Evolutionary conservation across 1,284 basidiomycete genomes (phyloP), one percentile per base, ranked within the genome.

Genomic region (Leccinum subrobustum): DNA sequence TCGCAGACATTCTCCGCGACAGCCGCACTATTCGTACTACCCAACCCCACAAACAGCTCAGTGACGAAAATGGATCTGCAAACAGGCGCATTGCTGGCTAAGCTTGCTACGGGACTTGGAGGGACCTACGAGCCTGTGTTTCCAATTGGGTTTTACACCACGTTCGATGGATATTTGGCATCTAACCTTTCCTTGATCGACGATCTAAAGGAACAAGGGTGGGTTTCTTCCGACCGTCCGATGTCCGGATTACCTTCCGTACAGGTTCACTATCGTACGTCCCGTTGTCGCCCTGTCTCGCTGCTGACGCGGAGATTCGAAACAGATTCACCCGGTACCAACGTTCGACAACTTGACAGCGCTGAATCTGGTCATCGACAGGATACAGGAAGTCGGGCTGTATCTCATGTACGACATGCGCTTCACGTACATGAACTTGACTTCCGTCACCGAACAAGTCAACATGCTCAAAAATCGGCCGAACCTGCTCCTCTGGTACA

Each of bases 341-440:
- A 73, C 81, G 0, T 91, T 84, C 62, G 78, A 79, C 16, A 86
- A 89, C 65, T 59, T 83, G 50, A 86, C 85, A 0, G 78, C 78
- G 0, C 73, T 91, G 0, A 78, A 83, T 31, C 64, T 79, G 51
- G 83, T 90, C 23, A 67, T 91, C 7, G 85, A 90, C 67, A 77
- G 81, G 51, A 90, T 92, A 86, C 83, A 90, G 70, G 79, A 86
- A 64, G 81, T 85, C 1, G 89, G 88, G 0, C 67, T 92, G 9
- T 91, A 87, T 68, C 77, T 89, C 53, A 89, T 91, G 83, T 91
- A 91, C 62, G 88, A 91, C 68, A 91, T 91, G 88, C 79, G 88
- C 62, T 76, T 65, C 23, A 81, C 81, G 7, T 91, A 89, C 72
- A 83, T 79, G 81, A 85, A 91, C 69, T 64, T 73, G n/a, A 81